These are phyloP conservation scores for Stenogyne calaminthoides DNA, from an alignment of 305 asterid genomes.

Conservation along the genomic window DNA sequence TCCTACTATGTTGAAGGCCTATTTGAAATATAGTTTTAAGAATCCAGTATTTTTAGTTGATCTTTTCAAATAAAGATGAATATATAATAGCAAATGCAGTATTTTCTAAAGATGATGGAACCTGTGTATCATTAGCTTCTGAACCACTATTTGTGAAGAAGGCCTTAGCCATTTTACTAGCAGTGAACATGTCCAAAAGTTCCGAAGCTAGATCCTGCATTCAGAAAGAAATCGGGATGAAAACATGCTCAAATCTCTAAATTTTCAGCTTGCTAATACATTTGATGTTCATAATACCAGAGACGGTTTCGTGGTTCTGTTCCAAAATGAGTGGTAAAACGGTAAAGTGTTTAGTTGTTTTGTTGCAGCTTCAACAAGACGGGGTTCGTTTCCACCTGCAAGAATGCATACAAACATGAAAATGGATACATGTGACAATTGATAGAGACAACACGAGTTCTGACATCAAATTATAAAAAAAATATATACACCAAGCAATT, in stretches of 20 bases:
- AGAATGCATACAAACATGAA: background rate
- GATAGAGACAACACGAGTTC: background rate
- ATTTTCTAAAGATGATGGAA: conserved; percentile 29
- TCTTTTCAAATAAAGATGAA: background rate
- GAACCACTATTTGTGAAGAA: conserved; percentile 97
- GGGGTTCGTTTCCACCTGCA: conserved; percentile 90
- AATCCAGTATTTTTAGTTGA: background rate
- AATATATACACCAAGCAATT: too few species aligned
- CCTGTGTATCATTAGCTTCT: conserved; percentile 98
- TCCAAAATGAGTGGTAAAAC: conserved; percentile 97
- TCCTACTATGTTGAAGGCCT: too few species aligned
- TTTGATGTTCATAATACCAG: conserved; percentile 49
- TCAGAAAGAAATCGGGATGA: conserved; percentile 23
- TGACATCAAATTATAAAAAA: too few species aligned
- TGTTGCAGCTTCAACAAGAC: conserved; percentile 84
- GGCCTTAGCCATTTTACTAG: conserved; percentile 73
- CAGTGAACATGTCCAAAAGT: conserved; percentile 76
- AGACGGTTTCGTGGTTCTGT: conserved; percentile 94
- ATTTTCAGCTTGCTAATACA: background rate
- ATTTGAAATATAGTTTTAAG: background rate
- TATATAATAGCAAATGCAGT: background rate
- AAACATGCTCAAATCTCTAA: background rate
- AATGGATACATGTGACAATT: too few species aligned
- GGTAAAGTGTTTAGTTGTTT: conserved; percentile 87
- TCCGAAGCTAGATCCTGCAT: conserved; percentile 84